Percentiles rank a stretch among this genome's conserved stretches.
Conservation (phyloP, 371 early-diverging fungal genomes). For the Rhizopus arrhizus region DNA sequence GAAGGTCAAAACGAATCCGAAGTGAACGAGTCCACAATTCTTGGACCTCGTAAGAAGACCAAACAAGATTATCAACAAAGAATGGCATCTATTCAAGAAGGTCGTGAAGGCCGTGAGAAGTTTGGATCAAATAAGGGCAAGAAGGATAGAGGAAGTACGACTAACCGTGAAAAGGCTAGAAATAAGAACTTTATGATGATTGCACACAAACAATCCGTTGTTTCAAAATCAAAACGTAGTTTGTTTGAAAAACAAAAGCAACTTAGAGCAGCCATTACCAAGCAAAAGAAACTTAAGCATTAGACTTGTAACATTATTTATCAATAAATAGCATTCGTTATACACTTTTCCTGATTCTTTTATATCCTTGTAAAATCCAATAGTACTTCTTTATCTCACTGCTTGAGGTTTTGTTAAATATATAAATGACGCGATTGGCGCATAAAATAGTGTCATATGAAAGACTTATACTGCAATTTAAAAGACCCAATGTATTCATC, state of each 20-base stretch:
- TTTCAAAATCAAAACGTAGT: slow-evolving; percentile 82
- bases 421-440: no score
- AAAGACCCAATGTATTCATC: no score
- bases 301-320: slow-evolving; percentile 21
- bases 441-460: no score
- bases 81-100: slow-evolving; percentile 79
- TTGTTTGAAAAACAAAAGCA: slow-evolving; percentile 81
- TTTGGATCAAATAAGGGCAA: slow-evolving; percentile 86
- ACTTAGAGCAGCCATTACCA: slow-evolving; percentile 67
- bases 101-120: slow-evolving; percentile 91
- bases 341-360: no score
- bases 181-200: slow-evolving; percentile 96
- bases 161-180: slow-evolving; percentile 91
- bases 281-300: slow-evolving; percentile 64
- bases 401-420: no score
- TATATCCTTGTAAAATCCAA: no score
- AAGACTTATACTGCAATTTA: no score
- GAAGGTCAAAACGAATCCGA: slow-evolving; percentile 50
- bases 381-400: no score
- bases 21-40: slow-evolving; percentile 73
- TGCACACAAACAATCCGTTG: slow-evolving; percentile 83
- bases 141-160: slow-evolving; percentile 77
- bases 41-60: slow-evolving; percentile 82
- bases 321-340: no score
- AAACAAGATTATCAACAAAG: slow-evolving; percentile 93